Evolutionary conservation across 495 filamentous ascomycete species (phyloP), one percentile per base, ranked within the genome.

Genomic region (Parachaetomium inaequale): DNA sequence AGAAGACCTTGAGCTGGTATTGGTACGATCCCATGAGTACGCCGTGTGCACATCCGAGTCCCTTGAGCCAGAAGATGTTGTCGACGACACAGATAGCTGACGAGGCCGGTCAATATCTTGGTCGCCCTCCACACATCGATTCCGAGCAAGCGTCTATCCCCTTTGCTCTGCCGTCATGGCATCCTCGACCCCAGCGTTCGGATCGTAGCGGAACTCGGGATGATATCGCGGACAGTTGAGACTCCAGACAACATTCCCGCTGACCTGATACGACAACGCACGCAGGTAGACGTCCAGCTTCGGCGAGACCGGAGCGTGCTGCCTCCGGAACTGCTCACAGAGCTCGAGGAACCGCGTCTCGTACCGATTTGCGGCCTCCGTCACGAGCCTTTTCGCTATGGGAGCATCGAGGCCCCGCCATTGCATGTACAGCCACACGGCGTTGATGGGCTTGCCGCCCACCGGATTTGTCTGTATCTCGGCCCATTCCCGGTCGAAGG

Each of bases 391-490:
- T 14, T 50, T 50, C 14, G 47, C 25, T 1, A 17, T 17, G 25
- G 23, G 3, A 7, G 47, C 25, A 28, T 14, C 8, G 25, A 29
- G 25, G 8, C 47, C 26, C 4, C 47, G 23, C 47, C 47, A 50
- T 28, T 7, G 47, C 47, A 50, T 50, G 47, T 50, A 50, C 47
- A 50, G 47, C 47, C 47, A 50, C 26, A 50, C 47, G 47, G 47
- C 47, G 25, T 50, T 50, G 47, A 50, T 50, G 47, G 47, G 47
- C 25, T 50, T 50, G 12, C 14, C 12, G 1, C 25, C 47, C 3
- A 14, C 12, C 2, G 47, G 47, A 1, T 50, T 29, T 25, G 1
- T 17, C 26, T 50, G 47, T 11, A 17, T 6, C 2, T 50, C 47
- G 12, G 11, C 26, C 47, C 47, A 50, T 29, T 50, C 47, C 7